Evolutionary conservation across 2,329 filamentous ascomycete genomes (phyloP).

Genomic region (Epichloe amarillans): DNA sequence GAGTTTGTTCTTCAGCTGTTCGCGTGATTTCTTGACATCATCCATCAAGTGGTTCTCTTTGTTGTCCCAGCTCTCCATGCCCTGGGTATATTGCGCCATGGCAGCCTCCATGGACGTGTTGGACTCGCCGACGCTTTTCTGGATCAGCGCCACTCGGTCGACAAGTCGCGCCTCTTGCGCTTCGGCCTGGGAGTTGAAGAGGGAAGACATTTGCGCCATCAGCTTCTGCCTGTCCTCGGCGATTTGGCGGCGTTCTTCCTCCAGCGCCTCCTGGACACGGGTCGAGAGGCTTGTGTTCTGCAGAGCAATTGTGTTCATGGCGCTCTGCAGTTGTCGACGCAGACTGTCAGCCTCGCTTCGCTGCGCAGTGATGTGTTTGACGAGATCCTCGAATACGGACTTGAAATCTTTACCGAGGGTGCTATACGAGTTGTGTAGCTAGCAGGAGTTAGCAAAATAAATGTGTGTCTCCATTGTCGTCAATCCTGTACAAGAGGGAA

Average conservation of each 20-base stretch:
- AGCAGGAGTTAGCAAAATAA: not conserved
- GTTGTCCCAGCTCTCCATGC: slow-evolving; percentile 62
- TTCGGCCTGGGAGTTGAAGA: slow-evolving; percentile 64
- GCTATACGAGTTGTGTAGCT: slow-evolving; percentile 76
- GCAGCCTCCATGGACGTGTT: slow-evolving; percentile 52
- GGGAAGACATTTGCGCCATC: slow-evolving; percentile 59
- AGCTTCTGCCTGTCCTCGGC: slow-evolving; percentile 62
- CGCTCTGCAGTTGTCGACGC: slow-evolving; percentile 55
- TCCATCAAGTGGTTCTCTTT: slow-evolving; percentile 57
- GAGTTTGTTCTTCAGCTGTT: slow-evolving; percentile 67
- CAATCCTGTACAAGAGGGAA: not conserved
- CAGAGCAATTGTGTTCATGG: slow-evolving; percentile 53
- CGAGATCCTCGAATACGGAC: slow-evolving; percentile 66
- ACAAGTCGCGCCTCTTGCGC: slow-evolving; percentile 59
- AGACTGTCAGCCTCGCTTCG: slow-evolving; percentile 63
- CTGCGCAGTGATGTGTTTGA: slow-evolving; percentile 62
- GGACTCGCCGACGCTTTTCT: slow-evolving; percentile 49
- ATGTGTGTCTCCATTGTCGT: too few species aligned
- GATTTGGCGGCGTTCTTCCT: slow-evolving; percentile 62
- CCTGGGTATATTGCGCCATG: slow-evolving; percentile 51
- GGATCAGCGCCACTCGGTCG: slow-evolving; percentile 47
- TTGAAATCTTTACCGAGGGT: slow-evolving; percentile 79
- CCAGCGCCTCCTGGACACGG: slow-evolving; percentile 54
- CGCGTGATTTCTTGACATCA: slow-evolving; percentile 58
- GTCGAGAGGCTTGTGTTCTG: slow-evolving; percentile 54